Conservation (phyloP, 1,284 basidiomycete species). For the Meripilus lineatus region DNA sequence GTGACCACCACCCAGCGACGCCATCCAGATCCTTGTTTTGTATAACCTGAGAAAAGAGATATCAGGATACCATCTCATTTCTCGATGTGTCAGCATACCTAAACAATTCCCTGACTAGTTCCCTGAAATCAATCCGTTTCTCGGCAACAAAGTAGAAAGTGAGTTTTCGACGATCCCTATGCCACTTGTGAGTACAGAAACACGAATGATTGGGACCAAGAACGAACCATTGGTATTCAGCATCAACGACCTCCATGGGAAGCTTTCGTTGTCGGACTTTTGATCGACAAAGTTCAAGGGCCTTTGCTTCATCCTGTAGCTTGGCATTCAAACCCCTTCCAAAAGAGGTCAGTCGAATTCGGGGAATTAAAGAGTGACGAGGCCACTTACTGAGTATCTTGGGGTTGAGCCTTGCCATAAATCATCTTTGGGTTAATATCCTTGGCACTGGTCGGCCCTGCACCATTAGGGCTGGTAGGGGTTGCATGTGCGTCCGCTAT, state of each 20-base stretch:
- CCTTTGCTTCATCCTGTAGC: constrained; percentile 88
- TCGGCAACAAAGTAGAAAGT: constrained; percentile 98
- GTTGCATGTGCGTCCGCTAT: constrained; percentile 36
- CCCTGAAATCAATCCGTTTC: constrained; percentile 95
- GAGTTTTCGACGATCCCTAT: constrained; percentile 91
- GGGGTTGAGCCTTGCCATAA: constrained; percentile 83
- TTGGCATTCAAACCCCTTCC: constrained; percentile 71
- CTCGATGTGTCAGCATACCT: no score
- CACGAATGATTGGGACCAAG: neutral
- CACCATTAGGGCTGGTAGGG: constrained; percentile 53
- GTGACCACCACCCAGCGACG: constrained; percentile 38
- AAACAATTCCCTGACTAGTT: constrained; percentile 91
- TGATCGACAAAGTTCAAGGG: constrained; percentile 84
- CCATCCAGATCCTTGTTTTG: constrained; percentile 82
- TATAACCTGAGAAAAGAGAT: constrained; percentile 57
- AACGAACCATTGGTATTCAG: constrained; percentile 95
- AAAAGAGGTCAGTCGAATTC: constrained; percentile 7
- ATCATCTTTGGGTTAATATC: constrained; percentile 97
- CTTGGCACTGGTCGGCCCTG: constrained; percentile 50
- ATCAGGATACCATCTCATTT: no score
- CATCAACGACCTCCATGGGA: constrained; percentile 97
- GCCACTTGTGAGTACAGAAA: constrained; percentile 6
- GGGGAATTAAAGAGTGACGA: neutral
- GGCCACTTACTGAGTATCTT: constrained; percentile 76
- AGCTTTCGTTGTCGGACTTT: constrained; percentile 91